Conservation (phyloP, 2,329 filamentous ascomycete genomes). For the Fusarium anguioides region DNA sequence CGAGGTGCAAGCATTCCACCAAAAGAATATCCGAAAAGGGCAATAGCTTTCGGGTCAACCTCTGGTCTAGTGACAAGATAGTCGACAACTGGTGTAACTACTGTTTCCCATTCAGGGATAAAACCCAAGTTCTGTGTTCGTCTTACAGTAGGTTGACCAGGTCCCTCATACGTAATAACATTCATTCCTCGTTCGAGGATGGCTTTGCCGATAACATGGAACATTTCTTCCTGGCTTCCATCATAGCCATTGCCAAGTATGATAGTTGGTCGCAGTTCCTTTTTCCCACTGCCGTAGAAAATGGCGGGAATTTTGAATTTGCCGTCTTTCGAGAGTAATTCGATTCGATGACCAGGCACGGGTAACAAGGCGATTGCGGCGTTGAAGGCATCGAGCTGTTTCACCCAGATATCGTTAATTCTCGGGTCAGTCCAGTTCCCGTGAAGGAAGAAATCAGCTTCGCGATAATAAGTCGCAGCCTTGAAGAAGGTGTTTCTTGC, state of each 20-base stretch:
- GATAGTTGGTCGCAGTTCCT: slow-evolving; percentile 50
- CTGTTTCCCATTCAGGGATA: slow-evolving; percentile 57
- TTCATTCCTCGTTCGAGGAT: slow-evolving; percentile 56
- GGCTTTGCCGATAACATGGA: slow-evolving; percentile 51
- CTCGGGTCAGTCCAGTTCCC: slow-evolving; percentile 54
- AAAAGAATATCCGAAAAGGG: slow-evolving; percentile 55
- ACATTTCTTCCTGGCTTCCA: slow-evolving; percentile 55
- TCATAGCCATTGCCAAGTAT: slow-evolving; percentile 58
- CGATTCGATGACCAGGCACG: slow-evolving; percentile 50
- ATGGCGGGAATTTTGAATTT: slow-evolving; percentile 49
- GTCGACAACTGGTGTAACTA: slow-evolving; percentile 55
- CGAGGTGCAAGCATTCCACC: slow-evolving; percentile 55
- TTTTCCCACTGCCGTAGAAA: slow-evolving; percentile 44
- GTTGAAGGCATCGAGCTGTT: slow-evolving; percentile 53
- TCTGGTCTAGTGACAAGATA: slow-evolving; percentile 44
- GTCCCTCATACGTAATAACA: slow-evolving; percentile 58
- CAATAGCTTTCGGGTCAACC: slow-evolving; percentile 50
- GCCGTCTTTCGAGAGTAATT: no score
- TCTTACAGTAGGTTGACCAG: slow-evolving; percentile 56
- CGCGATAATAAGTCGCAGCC: slow-evolving; percentile 56
- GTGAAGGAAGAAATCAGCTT: slow-evolving; percentile 56
- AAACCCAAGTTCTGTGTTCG: slow-evolving; percentile 56
- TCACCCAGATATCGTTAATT: slow-evolving; percentile 52
- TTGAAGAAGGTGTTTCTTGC: slow-evolving; percentile 48
- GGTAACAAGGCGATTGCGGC: slow-evolving; percentile 51